These are phyloP conservation scores for Neurospora hispaniola DNA, from an alignment of 495 filamentous ascomycete species.

Conservation along the genomic window DNA sequence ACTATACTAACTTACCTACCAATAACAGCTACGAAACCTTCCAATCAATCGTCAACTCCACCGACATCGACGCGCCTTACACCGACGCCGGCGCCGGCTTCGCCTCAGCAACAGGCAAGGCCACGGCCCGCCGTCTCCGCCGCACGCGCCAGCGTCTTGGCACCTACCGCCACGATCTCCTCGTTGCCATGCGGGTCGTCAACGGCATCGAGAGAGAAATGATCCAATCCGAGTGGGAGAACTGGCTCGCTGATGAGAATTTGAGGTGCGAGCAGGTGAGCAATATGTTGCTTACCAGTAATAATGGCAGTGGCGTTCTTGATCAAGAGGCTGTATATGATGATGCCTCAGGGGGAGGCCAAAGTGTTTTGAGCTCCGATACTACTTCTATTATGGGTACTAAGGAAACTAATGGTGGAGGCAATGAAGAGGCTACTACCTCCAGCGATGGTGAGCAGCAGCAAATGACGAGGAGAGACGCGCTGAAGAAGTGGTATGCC, in stretches of 20 bases:
- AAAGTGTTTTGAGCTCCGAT: constrained; percentile 3
- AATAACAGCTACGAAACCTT: constrained; percentile 42
- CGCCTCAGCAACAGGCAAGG: constrained; percentile 39
- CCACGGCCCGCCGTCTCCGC: constrained; percentile 55
- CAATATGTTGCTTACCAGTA: constrained; percentile 31
- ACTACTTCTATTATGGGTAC: background rate
- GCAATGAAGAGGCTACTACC: background rate
- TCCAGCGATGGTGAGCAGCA: background rate
- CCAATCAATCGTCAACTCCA: constrained; percentile 40
- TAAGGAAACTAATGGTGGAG: background rate
- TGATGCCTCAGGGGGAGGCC: constrained; percentile 2
- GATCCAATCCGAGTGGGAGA: constrained; percentile 77
- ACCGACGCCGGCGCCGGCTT: constrained; percentile 33
- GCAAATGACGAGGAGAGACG: constrained; percentile 30
- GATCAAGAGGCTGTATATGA: constrained; percentile 10
- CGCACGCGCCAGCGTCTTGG: constrained; percentile 73
- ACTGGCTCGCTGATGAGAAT: constrained; percentile 70
- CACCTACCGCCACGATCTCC: constrained; percentile 77
- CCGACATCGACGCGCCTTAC: constrained; percentile 41
- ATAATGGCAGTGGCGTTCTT: constrained; percentile 15
- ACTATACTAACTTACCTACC: background rate
- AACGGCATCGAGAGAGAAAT: constrained; percentile 83
- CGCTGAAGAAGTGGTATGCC: constrained; percentile 52
- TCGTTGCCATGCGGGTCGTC: constrained; percentile 82
- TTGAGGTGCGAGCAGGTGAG: constrained; percentile 55